These are phyloP conservation scores for Cunninghamia lanceolata DNA, from an alignment of 75 land plant genomes.

Conservation along the genomic window DNA sequence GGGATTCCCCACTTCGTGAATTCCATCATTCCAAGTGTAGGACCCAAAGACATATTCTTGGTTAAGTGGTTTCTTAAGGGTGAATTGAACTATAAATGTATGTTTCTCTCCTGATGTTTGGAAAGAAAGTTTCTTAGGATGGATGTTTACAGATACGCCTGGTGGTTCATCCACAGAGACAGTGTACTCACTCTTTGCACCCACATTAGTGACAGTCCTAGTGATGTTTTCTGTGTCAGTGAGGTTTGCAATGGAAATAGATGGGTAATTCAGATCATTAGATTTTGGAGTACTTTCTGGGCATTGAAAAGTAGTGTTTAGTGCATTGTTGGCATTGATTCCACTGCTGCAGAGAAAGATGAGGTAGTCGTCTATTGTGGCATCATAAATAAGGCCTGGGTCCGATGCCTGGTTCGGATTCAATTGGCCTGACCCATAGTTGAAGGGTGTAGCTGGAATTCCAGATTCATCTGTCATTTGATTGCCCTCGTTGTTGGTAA, in stretches of 20 bases:
- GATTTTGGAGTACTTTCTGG: slow-evolving; percentile 22
- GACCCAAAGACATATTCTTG: slow-evolving; percentile 56
- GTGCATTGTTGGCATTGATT: neutral
- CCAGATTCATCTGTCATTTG: slow-evolving; percentile 29
- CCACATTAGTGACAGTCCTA: slow-evolving; percentile 80
- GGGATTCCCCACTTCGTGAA: too few species aligned
- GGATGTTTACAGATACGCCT: slow-evolving; percentile 37
- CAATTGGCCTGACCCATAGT: slow-evolving; percentile 61
- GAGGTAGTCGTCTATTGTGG: slow-evolving; percentile 44
- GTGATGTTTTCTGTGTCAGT: slow-evolving; percentile 29
- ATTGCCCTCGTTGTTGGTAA: slow-evolving; percentile 25
- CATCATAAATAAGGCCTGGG: slow-evolving; percentile 73
- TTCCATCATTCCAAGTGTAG: slow-evolving; percentile 4
- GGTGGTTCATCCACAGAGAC: slow-evolving; percentile 31
- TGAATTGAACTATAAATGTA: slow-evolving; percentile 35
- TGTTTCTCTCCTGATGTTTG: slow-evolving; percentile 36
- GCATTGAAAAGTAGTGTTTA: slow-evolving; percentile 30
- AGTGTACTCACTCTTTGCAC: slow-evolving; percentile 39
- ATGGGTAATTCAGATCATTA: slow-evolving; percentile 43
- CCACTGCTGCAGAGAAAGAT: slow-evolving; percentile 44
- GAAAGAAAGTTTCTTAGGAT: slow-evolving; percentile 25
- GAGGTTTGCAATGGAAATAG: slow-evolving; percentile 26
- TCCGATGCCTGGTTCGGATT: slow-evolving; percentile 47
- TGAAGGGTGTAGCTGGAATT: slow-evolving; percentile 41
- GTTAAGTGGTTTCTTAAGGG: neutral